These are phyloP conservation scores for Neofusicoccum cordaticola DNA, from an alignment of 2,329 filamentous ascomycete genomes.

Conservation along the genomic window DNA sequence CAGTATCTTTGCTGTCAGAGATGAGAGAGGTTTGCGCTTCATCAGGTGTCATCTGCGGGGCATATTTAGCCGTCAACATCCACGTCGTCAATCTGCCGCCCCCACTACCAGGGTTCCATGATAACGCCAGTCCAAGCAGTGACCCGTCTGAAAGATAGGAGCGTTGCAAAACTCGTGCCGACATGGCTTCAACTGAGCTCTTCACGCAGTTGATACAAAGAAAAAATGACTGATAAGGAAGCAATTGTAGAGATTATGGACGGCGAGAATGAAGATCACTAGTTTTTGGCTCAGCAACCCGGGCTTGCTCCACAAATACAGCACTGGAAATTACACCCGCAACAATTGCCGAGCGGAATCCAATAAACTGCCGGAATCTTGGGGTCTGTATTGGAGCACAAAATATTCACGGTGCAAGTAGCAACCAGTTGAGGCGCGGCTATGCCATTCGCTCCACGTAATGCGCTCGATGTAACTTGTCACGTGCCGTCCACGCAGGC, in stretches of 20 bases:
- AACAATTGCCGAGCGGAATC: neutral
- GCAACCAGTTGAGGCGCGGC: neutral
- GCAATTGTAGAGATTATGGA: too few relatives aligned
- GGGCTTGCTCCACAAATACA: neutral
- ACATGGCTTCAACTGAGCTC: too few relatives aligned
- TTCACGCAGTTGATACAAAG: too few relatives aligned
- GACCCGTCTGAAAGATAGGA: too few relatives aligned
- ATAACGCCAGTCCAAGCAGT: neutral
- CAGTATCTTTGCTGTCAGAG: neutral
- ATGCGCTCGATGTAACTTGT: neutral
- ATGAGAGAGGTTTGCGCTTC: neutral
- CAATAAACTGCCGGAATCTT: too few relatives aligned
- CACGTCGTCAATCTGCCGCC: neutral
- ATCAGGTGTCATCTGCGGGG: neutral
- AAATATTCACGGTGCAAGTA: neutral
- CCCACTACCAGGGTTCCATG: neutral
- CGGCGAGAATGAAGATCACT: too few relatives aligned
- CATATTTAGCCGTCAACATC: neutral
- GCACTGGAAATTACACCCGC: neutral
- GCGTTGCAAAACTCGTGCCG: too few relatives aligned
- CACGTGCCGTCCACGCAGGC: neutral
- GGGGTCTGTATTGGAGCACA: too few relatives aligned
- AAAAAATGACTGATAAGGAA: too few relatives aligned
- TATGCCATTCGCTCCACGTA: neutral
- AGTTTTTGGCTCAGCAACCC: neutral